Conservation (phyloP, 164 flowering plant genomes). For the Chimonanthus salicifolius region DNA sequence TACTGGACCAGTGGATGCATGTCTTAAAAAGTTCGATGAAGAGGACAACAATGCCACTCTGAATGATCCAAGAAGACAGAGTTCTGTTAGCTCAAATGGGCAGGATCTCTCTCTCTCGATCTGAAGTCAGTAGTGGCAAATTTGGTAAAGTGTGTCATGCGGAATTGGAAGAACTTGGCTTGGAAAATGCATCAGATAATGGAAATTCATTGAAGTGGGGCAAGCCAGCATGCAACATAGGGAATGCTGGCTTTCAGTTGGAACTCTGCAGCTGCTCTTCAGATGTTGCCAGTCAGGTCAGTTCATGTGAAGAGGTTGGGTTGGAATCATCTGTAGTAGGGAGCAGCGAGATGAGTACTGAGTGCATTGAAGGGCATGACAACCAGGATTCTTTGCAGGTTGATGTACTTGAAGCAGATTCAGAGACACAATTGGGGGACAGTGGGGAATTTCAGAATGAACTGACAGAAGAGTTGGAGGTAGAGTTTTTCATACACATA, state of each 20-base stretch:
- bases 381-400: conserved; percentile 23
- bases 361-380: conserved; percentile 24
- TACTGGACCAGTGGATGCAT: background rate
- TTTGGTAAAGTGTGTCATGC: background rate
- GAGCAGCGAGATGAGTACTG: conserved; percentile 17
- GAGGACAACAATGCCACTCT: conserved; percentile 10
- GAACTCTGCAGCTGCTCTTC: conserved; percentile 17
- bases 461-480: conserved; percentile 47
- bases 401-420: conserved; percentile 25
- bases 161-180: background rate
- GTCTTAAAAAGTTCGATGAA: conserved; percentile 4
- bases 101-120: conserved; percentile 17
- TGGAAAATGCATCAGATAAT: background rate
- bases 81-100: conserved; percentile 21
- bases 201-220: background rate
- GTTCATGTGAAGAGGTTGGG: conserved; percentile 23
- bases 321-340: conserved; percentile 16
- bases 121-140: conserved; percentile 13
- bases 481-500: conserved; percentile 24
- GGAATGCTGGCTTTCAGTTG: conserved; percentile 13
- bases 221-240: background rate
- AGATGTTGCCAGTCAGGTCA: conserved; percentile 18
- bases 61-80: conserved; percentile 14
- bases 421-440: conserved; percentile 26
- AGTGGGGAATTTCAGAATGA: conserved; percentile 21